These are phyloP conservation scores for Lodderomyces beijingensis DNA, from an alignment of 1,139 yeast genomes.

Conservation along the genomic window DNA sequence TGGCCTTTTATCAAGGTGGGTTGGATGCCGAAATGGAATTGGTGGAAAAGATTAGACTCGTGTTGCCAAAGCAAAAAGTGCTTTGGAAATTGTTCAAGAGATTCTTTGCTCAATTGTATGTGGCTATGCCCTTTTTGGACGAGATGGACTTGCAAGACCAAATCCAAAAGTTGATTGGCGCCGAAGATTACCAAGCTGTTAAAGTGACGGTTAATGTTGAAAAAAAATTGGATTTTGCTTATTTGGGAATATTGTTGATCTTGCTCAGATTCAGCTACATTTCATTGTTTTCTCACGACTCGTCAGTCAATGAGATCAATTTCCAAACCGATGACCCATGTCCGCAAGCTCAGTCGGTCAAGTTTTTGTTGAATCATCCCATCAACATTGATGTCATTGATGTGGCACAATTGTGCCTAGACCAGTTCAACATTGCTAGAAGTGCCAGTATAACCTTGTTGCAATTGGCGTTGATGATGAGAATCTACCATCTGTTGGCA, in stretches of 20 bases:
- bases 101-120: constrained; percentile 42
- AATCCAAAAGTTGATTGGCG: constrained; percentile 22
- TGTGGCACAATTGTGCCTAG: constrained; percentile 34
- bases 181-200: constrained; percentile 10
- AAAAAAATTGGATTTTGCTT: constrained; percentile 29
- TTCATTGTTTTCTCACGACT: constrained; percentile 28
- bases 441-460: constrained; percentile 43
- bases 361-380: constrained; percentile 27
- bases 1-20: constrained; percentile 29
- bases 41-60: constrained; percentile 31
- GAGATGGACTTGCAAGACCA: constrained; percentile 26
- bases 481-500: constrained; percentile 37
- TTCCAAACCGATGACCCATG: constrained; percentile 20
- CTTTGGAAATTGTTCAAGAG: constrained; percentile 45
- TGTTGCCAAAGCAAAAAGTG: constrained; percentile 39
- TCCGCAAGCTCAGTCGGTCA: constrained; percentile 19
- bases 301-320: constrained; percentile 26
- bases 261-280: constrained; percentile 28
- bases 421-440: constrained; percentile 34
- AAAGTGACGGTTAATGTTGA: constrained; percentile 20
- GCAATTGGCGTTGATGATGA: constrained; percentile 40
- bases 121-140: constrained; percentile 45
- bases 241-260: constrained; percentile 26
- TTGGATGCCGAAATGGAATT: constrained; percentile 27
- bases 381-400: constrained; percentile 29